A percentile compares a stretch with the other conserved stretches of the same genome.
Conservation (phyloP, 306 rosid genomes). For the Malus orientalis region DNA sequence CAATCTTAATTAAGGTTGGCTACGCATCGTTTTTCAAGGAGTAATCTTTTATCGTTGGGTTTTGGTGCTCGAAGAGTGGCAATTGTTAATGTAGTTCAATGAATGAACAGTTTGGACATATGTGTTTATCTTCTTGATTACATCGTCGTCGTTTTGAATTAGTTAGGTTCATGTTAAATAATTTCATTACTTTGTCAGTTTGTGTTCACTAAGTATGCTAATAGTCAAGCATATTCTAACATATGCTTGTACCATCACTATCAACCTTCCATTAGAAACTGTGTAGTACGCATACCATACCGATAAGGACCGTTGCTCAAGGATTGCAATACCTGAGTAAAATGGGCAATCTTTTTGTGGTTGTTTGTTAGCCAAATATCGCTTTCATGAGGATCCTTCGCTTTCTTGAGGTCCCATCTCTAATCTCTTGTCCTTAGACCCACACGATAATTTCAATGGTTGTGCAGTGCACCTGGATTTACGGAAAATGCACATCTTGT, state of each 20-base stretch:
- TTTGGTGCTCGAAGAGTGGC: not conserved
- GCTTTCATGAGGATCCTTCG: not conserved
- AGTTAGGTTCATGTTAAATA: not conserved
- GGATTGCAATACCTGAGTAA: constrained; percentile 6
- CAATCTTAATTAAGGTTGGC: not conserved
- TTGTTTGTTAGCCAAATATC: not conserved
- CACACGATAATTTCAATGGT: not conserved
- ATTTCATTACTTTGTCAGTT: not conserved
- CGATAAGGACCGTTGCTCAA: constrained; percentile 6
- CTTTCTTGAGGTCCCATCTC: not conserved
- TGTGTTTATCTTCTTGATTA: not conserved
- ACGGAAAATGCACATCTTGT: not conserved
- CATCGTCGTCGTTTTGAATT: not conserved
- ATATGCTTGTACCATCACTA: not conserved
- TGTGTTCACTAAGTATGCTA: not conserved
- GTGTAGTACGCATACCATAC: not conserved
- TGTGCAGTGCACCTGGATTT: not conserved
- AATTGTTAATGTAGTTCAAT: not conserved
- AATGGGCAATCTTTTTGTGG: not conserved
- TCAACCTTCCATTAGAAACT: not conserved
- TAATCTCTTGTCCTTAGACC: not conserved
- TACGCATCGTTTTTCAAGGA: too few relatives aligned
- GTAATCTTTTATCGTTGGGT: not conserved
- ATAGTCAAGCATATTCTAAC: not conserved
- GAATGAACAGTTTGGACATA: not conserved